Evolutionary conservation across 2,329 filamentous ascomycete species (phyloP).

Genomic region (Drechslerella coelobrocha): DNA sequence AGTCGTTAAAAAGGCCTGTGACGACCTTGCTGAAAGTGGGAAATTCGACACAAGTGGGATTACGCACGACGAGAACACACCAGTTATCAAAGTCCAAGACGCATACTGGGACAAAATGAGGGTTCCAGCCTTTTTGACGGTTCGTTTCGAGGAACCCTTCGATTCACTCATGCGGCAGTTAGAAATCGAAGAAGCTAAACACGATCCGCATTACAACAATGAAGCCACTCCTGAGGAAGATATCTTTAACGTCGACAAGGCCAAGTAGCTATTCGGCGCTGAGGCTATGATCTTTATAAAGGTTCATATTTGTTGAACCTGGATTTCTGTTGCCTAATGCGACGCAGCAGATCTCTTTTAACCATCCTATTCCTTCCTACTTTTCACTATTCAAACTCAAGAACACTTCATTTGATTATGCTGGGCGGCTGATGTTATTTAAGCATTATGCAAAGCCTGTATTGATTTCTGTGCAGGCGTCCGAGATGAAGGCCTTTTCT

Average conservation of each 20-base stretch:
- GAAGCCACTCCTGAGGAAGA: slow-evolving; percentile 38
- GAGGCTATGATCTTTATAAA: too few species aligned
- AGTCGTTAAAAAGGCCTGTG: slow-evolving; percentile 18
- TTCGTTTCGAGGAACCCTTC: slow-evolving; percentile 34
- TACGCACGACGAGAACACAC: slow-evolving; percentile 37
- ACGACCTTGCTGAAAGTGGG: slow-evolving; percentile 14
- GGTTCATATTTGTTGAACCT: too few species aligned
- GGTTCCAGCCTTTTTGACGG: slow-evolving; percentile 20
- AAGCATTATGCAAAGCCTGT: too few species aligned
- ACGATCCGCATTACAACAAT: slow-evolving; percentile 42
- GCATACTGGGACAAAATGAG: slow-evolving; percentile 35
- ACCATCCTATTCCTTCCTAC: too few species aligned
- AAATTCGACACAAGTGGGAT: slow-evolving; percentile 27
- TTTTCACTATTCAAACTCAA: too few species aligned
- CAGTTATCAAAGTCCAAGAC: slow-evolving; percentile 20
- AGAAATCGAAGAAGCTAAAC: slow-evolving; percentile 32
- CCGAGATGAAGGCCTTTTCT: too few species aligned
- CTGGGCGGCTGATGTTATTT: too few species aligned
- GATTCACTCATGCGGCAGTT: slow-evolving; percentile 28
- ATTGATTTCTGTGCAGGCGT: too few species aligned
- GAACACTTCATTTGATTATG: too few species aligned
- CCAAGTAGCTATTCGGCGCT: too few species aligned
- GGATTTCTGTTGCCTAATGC: too few species aligned
- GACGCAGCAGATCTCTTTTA: too few species aligned
- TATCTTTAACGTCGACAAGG: slow-evolving; percentile 39